Percentiles rank a stretch among this genome's conserved stretches.
phyloP scores from a whole-genome alignment of 805 yeast genomes.

The Deakozyma indianensis region DNA sequence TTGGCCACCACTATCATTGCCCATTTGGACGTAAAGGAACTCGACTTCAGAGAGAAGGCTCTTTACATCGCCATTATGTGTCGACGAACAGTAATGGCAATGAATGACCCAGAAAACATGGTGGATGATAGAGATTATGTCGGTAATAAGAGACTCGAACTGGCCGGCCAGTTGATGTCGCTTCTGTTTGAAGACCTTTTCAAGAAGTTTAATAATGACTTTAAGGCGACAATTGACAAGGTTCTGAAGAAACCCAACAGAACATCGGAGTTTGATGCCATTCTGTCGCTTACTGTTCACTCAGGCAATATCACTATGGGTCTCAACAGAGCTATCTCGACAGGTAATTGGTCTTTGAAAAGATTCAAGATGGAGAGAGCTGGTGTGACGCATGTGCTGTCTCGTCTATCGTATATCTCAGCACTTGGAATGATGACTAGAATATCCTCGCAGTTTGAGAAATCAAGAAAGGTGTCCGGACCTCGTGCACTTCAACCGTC shows the following conservation, averaged over 20 bases:
- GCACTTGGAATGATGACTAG: slow-evolving; percentile 99
- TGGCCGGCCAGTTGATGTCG: slow-evolving; percentile 96
- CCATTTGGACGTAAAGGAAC: slow-evolving; percentile 70
- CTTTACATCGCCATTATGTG: slow-evolving; percentile 93
- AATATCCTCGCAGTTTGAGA: slow-evolving; percentile 96
- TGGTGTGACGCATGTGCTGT: slow-evolving; percentile 93
- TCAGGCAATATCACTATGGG: slow-evolving; percentile 91
- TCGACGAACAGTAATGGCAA: slow-evolving; percentile 87
- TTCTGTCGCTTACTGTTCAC: slow-evolving; percentile 77
- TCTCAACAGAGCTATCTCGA: slow-evolving; percentile 87
- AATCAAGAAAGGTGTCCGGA: slow-evolving; percentile 94
- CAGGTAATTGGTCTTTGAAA: slow-evolving; percentile 97
- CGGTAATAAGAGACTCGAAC: slow-evolving; percentile 91
- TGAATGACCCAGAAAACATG: slow-evolving; percentile 72
- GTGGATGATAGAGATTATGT: slow-evolving; percentile 99
- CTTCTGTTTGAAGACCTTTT: slow-evolving; percentile 90
- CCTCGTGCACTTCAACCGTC: slow-evolving; percentile 99
- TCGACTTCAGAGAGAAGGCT: slow-evolving; percentile 89
- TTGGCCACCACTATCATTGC: slow-evolving; percentile 89
- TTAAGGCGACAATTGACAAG: slow-evolving; percentile 88
- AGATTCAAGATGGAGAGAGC: slow-evolving; percentile 99
- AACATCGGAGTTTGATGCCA: slow-evolving; percentile 89
- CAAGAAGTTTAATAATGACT: slow-evolving; percentile 89
- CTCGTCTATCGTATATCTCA: slow-evolving; percentile 80
- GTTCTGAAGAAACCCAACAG: slow-evolving; percentile 86